Evolutionary conservation across 2,329 filamentous ascomycete genomes (phyloP).

Genomic region (Penicillium sp.): DNA sequence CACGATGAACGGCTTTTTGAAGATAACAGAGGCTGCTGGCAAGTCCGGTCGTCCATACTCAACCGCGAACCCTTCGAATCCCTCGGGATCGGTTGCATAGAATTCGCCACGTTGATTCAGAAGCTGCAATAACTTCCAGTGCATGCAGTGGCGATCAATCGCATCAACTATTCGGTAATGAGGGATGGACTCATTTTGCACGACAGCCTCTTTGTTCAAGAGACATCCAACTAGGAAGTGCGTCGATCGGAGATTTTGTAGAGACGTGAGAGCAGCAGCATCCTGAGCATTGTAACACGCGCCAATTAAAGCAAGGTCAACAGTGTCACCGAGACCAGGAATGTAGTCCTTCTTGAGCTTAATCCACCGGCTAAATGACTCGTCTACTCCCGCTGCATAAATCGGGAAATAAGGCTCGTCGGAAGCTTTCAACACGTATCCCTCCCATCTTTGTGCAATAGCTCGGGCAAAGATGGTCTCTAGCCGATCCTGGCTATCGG

Average conservation of each 20-base stretch:
- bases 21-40: slow-evolving; percentile 51
- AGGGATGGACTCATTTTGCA: slow-evolving; percentile 54
- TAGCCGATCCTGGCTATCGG: slow-evolving; percentile 56
- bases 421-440: slow-evolving; percentile 74
- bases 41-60: slow-evolving; percentile 47
- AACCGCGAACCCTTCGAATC: slow-evolving; percentile 45
- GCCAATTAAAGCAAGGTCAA: slow-evolving; percentile 79
- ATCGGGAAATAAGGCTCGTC: slow-evolving; percentile 74
- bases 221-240: slow-evolving; percentile 80
- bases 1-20: slow-evolving; percentile 72
- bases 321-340: slow-evolving; percentile 73
- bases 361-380: slow-evolving; percentile 58
- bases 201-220: slow-evolving; percentile 64
- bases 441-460: slow-evolving; percentile 70
- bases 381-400: slow-evolving; percentile 39
- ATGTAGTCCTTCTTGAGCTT: slow-evolving; percentile 91
- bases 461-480: slow-evolving; percentile 66
- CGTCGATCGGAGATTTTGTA: slow-evolving; percentile 68
- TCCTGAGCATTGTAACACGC: slow-evolving; percentile 68
- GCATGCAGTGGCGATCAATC: slow-evolving; percentile 54
- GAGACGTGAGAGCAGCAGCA: slow-evolving; percentile 54
- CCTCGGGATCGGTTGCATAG: slow-evolving; percentile 41
- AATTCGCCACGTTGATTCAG: slow-evolving; percentile 54
- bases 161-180: slow-evolving; percentile 67
- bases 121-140: slow-evolving; percentile 52